Base-by-base conservation (phyloP, 441 rosid species). In the Rhodomyrtus psidioides region DNA sequence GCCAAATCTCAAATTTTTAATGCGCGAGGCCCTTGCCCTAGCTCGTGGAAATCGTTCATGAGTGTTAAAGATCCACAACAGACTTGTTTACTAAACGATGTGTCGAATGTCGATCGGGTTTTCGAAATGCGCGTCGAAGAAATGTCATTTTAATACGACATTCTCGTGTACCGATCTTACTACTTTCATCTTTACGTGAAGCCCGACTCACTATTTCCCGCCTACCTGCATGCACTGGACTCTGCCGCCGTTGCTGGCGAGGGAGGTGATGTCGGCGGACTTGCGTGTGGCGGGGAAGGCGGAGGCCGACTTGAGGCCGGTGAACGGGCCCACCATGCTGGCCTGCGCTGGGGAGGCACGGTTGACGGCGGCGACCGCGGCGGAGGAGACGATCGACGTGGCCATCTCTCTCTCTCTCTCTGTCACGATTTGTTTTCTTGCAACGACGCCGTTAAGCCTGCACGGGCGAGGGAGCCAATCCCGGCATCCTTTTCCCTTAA, bases 211-310 rank as follows among this genome's bases (percentile, higher is more conserved):
- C 76, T 5, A 65, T 34, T 0, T 34, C n/a, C 49, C 14, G 79
- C 79, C 79, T 82, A 93, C 96, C 96, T 92, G 49, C 96, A 95
- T 93, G 94, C 97, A 93, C 58, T 83, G 91, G 60, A 94, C 94
- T 90, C 91, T 93, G 81, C 94, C 93, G 5, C 96, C 95, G 49
- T 94, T 94, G 93, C 91, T 90, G 82, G 95, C 57, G 79, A 90
- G 56, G 74, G 96, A 93, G 87, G 95, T 91, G 88, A 93, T 90
- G 93, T 92, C 93, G 55, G 76, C 86, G 91, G 88, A 88, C 92
- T 92, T 94, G 39, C 89, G 88, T 87, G 92, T 89, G 70, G 56
- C 89, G 7, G 95, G 96, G 92, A 93, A 92, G 74, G 91, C 86
- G 19, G 97, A 39, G 55, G 89, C 26, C 53, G 95, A 92, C 88